Percentiles rank a stretch among this genome's conserved stretches.
Conservation (phyloP, 192 early-diverging fungal genomes). For the Allomyces macrogynus region DNA sequence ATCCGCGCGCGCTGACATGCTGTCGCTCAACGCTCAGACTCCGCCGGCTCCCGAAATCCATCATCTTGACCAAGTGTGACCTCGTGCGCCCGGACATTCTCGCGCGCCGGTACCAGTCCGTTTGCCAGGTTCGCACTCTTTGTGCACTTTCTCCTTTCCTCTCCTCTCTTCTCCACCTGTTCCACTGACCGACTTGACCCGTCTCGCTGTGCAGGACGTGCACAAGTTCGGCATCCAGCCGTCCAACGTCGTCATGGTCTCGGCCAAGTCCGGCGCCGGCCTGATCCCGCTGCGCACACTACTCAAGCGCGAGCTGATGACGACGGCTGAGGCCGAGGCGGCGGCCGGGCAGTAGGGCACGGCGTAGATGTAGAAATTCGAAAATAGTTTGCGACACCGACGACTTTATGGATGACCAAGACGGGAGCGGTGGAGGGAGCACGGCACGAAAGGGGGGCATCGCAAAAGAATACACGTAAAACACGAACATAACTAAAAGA, state of each 20-base stretch:
- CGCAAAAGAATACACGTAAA: no score
- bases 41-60: neutral
- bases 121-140: constrained; percentile 17
- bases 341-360: no score
- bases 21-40: neutral
- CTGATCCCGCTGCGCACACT: no score
- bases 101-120: constrained; percentile 33
- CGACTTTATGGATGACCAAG: no score
- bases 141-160: neutral
- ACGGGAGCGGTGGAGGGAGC: no score
- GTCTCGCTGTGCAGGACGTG: neutral
- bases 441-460: no score
- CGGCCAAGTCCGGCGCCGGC: neutral
- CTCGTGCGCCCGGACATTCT: constrained; percentile 35
- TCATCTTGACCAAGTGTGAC: constrained; percentile 57
- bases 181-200: neutral
- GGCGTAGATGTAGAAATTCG: no score
- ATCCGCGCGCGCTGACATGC: neutral
- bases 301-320: no score
- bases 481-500: no score
- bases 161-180: neutral
- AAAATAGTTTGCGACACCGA: no score
- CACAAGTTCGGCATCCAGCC: neutral
- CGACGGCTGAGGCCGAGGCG: no score
- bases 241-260: neutral